These are phyloP conservation scores for Colletotrichum spinosum DNA, from an alignment of 2,329 filamentous ascomycete species.

Conservation along the genomic window DNA sequence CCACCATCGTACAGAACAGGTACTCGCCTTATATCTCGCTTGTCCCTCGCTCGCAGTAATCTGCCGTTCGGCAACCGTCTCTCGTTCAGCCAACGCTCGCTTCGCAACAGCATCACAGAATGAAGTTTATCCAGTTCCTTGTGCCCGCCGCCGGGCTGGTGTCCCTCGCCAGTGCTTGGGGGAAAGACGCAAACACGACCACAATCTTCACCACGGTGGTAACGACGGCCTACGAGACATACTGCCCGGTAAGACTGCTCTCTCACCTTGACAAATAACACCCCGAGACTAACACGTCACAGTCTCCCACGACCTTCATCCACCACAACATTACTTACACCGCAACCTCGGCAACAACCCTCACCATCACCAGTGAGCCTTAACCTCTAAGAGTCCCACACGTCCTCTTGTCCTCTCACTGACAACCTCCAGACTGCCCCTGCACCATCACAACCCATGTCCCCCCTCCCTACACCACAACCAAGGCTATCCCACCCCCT, in stretches of 20 bases:
- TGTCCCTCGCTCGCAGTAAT: constrained; percentile 40
- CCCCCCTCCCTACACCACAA: constrained; percentile 46
- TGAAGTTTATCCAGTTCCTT: constrained; percentile 50
- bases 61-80: constrained; percentile 38
- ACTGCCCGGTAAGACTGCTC: constrained; percentile 54
- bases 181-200: constrained; percentile 37
- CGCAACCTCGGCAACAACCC: constrained; percentile 52
- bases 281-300: constrained; percentile 18
- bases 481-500: constrained; percentile 39
- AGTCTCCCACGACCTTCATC: constrained; percentile 52
- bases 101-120: constrained; percentile 42
- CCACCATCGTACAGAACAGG: background rate
- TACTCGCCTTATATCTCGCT: background rate
- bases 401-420: constrained; percentile 34
- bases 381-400: background rate
- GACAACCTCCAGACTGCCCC: constrained; percentile 56
- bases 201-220: constrained; percentile 51
- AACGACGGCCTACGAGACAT: constrained; percentile 53
- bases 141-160: constrained; percentile 47
- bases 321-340: constrained; percentile 58
- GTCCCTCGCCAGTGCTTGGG: constrained; percentile 44
- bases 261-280: background rate
- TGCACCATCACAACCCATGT: constrained; percentile 54
- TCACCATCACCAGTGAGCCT: constrained; percentile 57
- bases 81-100: constrained; percentile 40